These are phyloP conservation scores for Metschnikowia hibisci DNA, from an alignment of 805 yeast genomes.

Conservation along the genomic window DNA sequence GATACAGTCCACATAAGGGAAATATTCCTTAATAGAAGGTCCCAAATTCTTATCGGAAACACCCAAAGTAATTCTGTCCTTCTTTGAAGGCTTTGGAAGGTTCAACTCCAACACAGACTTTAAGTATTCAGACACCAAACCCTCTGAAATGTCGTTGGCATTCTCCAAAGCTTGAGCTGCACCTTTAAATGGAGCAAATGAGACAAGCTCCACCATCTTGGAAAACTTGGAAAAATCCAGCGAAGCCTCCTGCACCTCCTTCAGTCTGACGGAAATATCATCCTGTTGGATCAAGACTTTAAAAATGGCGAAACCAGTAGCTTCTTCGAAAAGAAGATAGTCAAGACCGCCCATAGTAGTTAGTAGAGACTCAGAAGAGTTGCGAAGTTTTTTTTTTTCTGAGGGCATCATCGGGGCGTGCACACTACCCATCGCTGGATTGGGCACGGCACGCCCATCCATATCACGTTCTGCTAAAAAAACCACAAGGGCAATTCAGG, in stretches of 20 bases:
- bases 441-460: constrained; percentile 11
- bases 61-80: constrained; percentile 71
- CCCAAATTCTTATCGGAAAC: constrained; percentile 94
- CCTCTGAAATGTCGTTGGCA: constrained; percentile 97
- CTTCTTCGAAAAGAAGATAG: constrained; percentile 94
- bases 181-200: constrained; percentile 98
- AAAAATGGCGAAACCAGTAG: constrained; percentile 96
- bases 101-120: constrained; percentile 86
- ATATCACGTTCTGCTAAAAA: too few relatives aligned
- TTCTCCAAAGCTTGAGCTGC: constrained; percentile 99
- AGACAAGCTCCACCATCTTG: constrained; percentile 86
- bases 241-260: constrained; percentile 90
- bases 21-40: constrained; percentile 88
- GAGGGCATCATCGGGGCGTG: constrained; percentile 21
- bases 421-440: constrained; percentile 5
- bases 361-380: constrained; percentile 7
- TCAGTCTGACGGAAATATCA: constrained; percentile 83
- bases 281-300: constrained; percentile 92
- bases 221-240: constrained; percentile 83
- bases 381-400: constrained; percentile 16
- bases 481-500: too few relatives aligned
- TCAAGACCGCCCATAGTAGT: constrained; percentile 66
- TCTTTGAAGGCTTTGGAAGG: constrained; percentile 73
- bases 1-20: constrained; percentile 86
- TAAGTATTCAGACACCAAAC: constrained; percentile 88